These are phyloP conservation scores for Apodospora peruviana DNA, from an alignment of 495 filamentous ascomycete genomes.

Conservation along the genomic window DNA sequence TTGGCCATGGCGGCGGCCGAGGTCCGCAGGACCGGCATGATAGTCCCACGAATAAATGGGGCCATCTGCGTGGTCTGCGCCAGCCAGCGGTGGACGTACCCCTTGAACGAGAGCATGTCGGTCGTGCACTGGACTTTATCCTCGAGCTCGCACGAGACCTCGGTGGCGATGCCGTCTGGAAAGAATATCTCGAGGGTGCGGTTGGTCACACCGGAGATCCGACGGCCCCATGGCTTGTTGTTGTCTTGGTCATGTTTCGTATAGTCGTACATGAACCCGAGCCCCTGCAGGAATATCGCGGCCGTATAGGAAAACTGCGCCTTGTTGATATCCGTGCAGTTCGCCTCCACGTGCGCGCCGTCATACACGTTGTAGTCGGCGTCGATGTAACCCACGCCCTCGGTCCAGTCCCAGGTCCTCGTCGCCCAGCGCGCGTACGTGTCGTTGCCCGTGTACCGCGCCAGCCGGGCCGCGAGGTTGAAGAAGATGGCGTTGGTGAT, in stretches of 20 bases:
- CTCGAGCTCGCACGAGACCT: conserved; percentile 57
- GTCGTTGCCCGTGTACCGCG: conserved; percentile 59
- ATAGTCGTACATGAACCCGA: conserved; percentile 64
- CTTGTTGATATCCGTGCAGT: conserved; percentile 50
- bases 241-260: too few species aligned
- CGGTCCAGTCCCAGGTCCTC: conserved; percentile 58
- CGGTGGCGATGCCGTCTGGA: conserved; percentile 42
- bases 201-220: conserved; percentile 52
- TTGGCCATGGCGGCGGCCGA: conserved; percentile 62
- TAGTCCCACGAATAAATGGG: conserved; percentile 52
- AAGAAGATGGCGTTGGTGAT: conserved; percentile 69
- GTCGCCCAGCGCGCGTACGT: conserved; percentile 66
- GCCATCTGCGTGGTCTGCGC: conserved; percentile 60
- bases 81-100: conserved; percentile 69
- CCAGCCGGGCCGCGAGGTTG: conserved; percentile 64
- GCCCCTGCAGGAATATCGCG: conserved; percentile 58
- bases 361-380: conserved; percentile 57
- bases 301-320: conserved; percentile 63
- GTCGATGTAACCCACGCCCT: conserved; percentile 50
- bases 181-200: conserved; percentile 53
- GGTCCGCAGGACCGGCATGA: conserved; percentile 59
- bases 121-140: conserved; percentile 48
- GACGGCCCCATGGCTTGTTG: conserved; percentile 46
- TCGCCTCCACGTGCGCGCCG: conserved; percentile 49
- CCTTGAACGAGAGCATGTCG: conserved; percentile 73